Percentiles rank a stretch among this genome's conserved stretches.
Evolutionary conservation across 106 monocot genomes (phyloP).

Genomic region (Acorus calamus): DNA sequence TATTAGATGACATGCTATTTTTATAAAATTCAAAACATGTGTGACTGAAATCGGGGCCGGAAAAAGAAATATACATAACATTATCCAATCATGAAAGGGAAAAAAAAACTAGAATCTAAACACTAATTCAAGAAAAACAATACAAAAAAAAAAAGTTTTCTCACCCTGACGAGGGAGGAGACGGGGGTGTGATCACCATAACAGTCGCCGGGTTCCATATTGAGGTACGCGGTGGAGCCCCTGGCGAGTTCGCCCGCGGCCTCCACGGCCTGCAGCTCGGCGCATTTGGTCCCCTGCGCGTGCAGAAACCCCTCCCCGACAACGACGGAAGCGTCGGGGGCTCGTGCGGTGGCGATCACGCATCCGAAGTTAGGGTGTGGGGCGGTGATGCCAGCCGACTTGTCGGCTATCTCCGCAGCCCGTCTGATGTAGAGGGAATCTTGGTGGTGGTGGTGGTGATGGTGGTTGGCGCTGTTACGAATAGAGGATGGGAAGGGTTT

Average conservation of each 20-base stretch:
- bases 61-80: no score
- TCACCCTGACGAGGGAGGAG: slow-evolving; percentile 61
- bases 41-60: no score
- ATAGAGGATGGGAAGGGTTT: neutral
- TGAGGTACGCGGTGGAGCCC: slow-evolving; percentile 76
- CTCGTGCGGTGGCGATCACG: slow-evolving; percentile 29
- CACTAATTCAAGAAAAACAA: neutral
- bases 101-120: neutral
- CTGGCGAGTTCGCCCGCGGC: slow-evolving; percentile 41
- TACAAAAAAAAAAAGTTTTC: neutral
- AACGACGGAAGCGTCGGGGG: slow-evolving; percentile 6
- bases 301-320: slow-evolving; percentile 81
- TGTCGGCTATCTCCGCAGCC: slow-evolving; percentile 67
- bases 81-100: neutral
- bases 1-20: no score
- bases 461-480: neutral
- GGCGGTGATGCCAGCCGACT: slow-evolving; percentile 61
- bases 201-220: slow-evolving; percentile 91
- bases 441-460: neutral
- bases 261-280: slow-evolving; percentile 87
- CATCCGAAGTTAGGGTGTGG: slow-evolving; percentile 98
- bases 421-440: slow-evolving; percentile 42
- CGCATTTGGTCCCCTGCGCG: slow-evolving; percentile 92
- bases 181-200: slow-evolving; percentile 71
- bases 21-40: no score